These are phyloP conservation scores for Boletus subparvulus DNA, from an alignment of 768 basidiomycete species.

Conservation along the genomic window DNA sequence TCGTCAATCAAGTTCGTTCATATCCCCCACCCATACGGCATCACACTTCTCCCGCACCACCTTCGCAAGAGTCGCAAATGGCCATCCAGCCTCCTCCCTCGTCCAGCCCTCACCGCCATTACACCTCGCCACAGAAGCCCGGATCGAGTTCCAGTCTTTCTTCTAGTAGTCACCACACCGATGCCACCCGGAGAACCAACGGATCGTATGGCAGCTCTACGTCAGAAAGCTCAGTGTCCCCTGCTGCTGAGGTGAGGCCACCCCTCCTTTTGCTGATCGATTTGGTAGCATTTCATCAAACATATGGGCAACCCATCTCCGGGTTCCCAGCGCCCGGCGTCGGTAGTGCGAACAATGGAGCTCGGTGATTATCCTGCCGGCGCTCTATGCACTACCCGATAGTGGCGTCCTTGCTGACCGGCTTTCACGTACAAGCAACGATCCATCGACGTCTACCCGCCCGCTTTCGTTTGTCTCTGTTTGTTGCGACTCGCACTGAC, in stretches of 20 bases:
- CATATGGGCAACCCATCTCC: slow-evolving; percentile 6
- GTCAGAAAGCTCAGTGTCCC: slow-evolving; percentile 25
- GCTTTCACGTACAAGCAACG: neutral
- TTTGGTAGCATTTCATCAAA: slow-evolving; percentile 15
- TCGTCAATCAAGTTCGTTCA: slow-evolving; percentile 35
- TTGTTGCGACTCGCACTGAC: slow-evolving; percentile 6
- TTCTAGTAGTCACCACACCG: slow-evolving; percentile 23
- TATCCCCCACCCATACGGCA: slow-evolving; percentile 26
- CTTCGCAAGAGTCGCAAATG: slow-evolving; percentile 14
- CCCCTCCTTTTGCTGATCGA: slow-evolving; percentile 5
- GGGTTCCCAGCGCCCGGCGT: slow-evolving; percentile 15
- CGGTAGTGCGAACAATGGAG: slow-evolving; percentile 9
- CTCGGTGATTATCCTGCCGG: slow-evolving; percentile 26
- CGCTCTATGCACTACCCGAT: neutral
- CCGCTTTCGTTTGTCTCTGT: slow-evolving; percentile 14
- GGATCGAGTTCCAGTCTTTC: slow-evolving; percentile 26
- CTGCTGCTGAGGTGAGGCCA: slow-evolving; percentile 23
- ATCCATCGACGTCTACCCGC: slow-evolving; percentile 4
- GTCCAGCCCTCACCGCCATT: slow-evolving; percentile 10
- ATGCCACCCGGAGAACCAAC: slow-evolving; percentile 28
- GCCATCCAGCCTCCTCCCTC: slow-evolving; percentile 4
- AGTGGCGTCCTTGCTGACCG: neutral
- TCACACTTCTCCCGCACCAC: slow-evolving; percentile 19
- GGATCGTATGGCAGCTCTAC: slow-evolving; percentile 22
- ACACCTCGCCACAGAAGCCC: slow-evolving; percentile 22